Conservation (phyloP, 1,284 basidiomycete species). For the Athelia psychrophila region DNA sequence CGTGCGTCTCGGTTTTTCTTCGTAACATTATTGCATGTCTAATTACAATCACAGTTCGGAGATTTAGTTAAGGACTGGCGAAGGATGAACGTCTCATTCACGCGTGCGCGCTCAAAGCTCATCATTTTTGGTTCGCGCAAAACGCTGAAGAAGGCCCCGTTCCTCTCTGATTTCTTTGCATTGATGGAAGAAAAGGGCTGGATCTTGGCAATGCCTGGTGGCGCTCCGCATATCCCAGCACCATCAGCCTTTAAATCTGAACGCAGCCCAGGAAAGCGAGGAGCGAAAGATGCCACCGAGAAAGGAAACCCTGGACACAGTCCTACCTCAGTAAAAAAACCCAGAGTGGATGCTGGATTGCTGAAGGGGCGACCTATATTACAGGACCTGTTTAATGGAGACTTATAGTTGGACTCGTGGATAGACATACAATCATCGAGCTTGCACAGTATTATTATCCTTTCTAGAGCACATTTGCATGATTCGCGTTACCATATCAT, state of each 20-base stretch:
- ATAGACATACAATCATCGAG: too few species aligned
- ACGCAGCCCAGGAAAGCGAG: slow-evolving; percentile 10
- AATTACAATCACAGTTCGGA: slow-evolving; percentile 57
- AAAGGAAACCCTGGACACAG: slow-evolving; percentile 6
- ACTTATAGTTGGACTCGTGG: too few species aligned
- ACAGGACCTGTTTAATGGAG: slow-evolving; percentile 50
- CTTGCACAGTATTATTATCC: too few species aligned
- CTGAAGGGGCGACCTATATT: slow-evolving; percentile 54
- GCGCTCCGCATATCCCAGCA: slow-evolving; percentile 31
- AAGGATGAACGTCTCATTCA: slow-evolving; percentile 95
- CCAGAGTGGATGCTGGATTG: slow-evolving; percentile 36
- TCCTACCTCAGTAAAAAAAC: slow-evolving; percentile 30
- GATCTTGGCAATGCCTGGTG: slow-evolving; percentile 57
- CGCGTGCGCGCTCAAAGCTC: slow-evolving; percentile 87
- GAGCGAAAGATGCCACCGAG: slow-evolving; percentile 13
- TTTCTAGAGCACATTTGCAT: too few species aligned
- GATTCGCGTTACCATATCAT: too few species aligned
- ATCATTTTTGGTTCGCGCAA: slow-evolving; percentile 84
- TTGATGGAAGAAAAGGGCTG: slow-evolving; percentile 72
- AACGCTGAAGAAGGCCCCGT: slow-evolving; percentile 61
- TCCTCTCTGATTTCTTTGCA: slow-evolving; percentile 71
- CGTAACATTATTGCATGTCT: slow-evolving; percentile 4
- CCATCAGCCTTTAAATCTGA: slow-evolving; percentile 3
- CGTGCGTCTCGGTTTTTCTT: slow-evolving; percentile 41
- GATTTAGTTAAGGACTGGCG: slow-evolving; percentile 95